These are phyloP conservation scores for Coelastrella sp. DNA, from an alignment of 139 green algal species.

Conservation along the genomic window DNA sequence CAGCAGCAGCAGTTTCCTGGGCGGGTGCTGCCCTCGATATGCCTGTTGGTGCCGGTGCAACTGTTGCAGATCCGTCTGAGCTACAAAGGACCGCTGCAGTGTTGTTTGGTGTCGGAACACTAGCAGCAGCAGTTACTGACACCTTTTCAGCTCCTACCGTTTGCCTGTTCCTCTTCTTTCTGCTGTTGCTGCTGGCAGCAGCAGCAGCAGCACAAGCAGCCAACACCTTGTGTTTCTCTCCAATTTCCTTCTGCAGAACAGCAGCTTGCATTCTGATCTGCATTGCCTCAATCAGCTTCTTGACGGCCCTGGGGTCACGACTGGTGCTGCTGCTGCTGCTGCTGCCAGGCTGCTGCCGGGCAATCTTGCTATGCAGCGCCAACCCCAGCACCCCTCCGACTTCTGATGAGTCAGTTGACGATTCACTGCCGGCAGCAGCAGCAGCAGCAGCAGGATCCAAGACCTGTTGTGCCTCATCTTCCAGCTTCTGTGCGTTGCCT, in stretches of 20 bases:
- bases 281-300: slow-evolving; percentile 32
- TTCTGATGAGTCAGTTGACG: background rate
- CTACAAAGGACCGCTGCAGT: background rate
- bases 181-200: slow-evolving; percentile 1
- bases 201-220: background rate
- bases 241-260: slow-evolving; percentile 22
- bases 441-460: too few relatives aligned
- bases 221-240: slow-evolving; percentile 8
- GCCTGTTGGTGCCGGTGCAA: background rate
- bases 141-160: background rate
- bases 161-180: background rate
- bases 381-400: slow-evolving; percentile 29
- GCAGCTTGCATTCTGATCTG: slow-evolving; percentile 37
- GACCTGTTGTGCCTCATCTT: too few relatives aligned
- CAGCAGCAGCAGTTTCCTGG: background rate
- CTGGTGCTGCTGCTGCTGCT: background rate
- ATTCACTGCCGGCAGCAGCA: background rate
- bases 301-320: background rate
- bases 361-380: background rate
- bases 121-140: slow-evolving; percentile 21
- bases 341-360: background rate
- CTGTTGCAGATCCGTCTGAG: background rate
- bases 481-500: background rate
- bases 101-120: background rate
- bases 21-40: background rate